These are phyloP conservation scores for Phyllachora maydis DNA, from an alignment of 2,329 filamentous ascomycete species.

Conservation along the genomic window DNA sequence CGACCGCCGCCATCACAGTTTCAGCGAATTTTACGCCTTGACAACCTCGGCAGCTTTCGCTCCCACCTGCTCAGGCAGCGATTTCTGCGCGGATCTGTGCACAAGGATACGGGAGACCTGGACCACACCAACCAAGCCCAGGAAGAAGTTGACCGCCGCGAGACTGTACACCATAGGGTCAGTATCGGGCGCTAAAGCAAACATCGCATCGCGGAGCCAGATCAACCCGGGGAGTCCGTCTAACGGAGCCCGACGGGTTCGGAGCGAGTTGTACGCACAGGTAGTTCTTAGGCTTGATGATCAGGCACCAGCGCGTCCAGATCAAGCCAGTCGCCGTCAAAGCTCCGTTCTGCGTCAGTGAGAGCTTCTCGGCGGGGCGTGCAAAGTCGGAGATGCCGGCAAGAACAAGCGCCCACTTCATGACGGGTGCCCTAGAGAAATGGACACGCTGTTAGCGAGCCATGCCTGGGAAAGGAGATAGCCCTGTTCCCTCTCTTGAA, in stretches of 20 bases:
- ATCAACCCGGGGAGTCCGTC: too few relatives aligned
- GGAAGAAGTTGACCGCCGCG: slow-evolving; percentile 95
- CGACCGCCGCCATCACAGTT: too few relatives aligned
- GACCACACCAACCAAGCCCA: slow-evolving; percentile 67
- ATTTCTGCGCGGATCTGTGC: slow-evolving; percentile 42
- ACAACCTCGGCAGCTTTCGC: slow-evolving; percentile 3
- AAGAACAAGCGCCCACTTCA: slow-evolving; percentile 91
- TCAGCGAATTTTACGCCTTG: slow-evolving; percentile 1
- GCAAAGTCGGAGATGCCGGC: slow-evolving; percentile 82
- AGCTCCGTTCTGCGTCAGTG: slow-evolving; percentile 76
- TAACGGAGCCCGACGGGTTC: too few relatives aligned
- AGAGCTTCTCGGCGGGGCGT: slow-evolving; percentile 82
- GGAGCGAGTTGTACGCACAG: slow-evolving; percentile 55
- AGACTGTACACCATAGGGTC: slow-evolving; percentile 46
- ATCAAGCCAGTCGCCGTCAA: slow-evolving; percentile 82
- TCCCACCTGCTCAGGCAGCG: slow-evolving; percentile 18
- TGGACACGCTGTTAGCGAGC: background rate
- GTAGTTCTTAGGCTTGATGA: slow-evolving; percentile 86
- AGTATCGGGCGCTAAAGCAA: too few relatives aligned
- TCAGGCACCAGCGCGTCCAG: slow-evolving; percentile 97
- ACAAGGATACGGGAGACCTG: slow-evolving; percentile 61
- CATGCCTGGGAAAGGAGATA: too few relatives aligned
- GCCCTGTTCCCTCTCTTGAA: too few relatives aligned
- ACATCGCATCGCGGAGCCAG: too few relatives aligned
- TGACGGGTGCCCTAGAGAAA: slow-evolving; percentile 74